These are phyloP conservation scores for Solanum tacnaense DNA, from an alignment of 257 asterid genomes.

Conservation along the genomic window DNA sequence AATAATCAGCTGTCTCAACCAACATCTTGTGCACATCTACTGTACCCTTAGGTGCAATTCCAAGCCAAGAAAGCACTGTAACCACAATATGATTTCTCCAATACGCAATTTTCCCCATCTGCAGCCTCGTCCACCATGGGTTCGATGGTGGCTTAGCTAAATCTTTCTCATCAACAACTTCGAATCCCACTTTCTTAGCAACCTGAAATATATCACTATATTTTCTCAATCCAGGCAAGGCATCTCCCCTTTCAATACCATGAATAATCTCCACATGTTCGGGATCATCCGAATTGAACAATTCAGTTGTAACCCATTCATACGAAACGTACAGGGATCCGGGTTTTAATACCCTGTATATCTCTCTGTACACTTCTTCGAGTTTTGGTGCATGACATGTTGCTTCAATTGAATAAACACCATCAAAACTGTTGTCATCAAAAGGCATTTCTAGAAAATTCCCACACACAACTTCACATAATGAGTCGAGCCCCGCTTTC, in stretches of 20 bases:
- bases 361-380: constrained; percentile 40
- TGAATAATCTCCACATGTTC: constrained; percentile 70
- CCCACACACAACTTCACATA: constrained; percentile 66
- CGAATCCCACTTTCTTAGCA: constrained; percentile 56
- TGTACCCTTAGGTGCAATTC: constrained; percentile 66
- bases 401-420: constrained; percentile 70
- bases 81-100: constrained; percentile 72
- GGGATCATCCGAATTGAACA: constrained; percentile 32
- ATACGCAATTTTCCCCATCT: constrained; percentile 67
- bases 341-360: constrained; percentile 59
- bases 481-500: constrained; percentile 50
- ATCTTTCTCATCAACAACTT: constrained; percentile 52
- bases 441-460: constrained; percentile 73
- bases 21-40: constrained; percentile 83
- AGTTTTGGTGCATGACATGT: constrained; percentile 45
- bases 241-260: constrained; percentile 72
- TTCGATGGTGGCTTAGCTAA: constrained; percentile 56
- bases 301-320: constrained; percentile 32
- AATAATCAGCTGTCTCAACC: constrained; percentile 62
- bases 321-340: constrained; percentile 33
- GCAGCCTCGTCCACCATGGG: constrained; percentile 79
- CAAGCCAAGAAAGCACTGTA: constrained; percentile 48
- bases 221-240: constrained; percentile 54
- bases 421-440: constrained; percentile 44
- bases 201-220: constrained; percentile 38